Evolutionary conservation across 371 early-diverging fungal genomes (phyloP).

Genomic region (Mortierella sp.): DNA sequence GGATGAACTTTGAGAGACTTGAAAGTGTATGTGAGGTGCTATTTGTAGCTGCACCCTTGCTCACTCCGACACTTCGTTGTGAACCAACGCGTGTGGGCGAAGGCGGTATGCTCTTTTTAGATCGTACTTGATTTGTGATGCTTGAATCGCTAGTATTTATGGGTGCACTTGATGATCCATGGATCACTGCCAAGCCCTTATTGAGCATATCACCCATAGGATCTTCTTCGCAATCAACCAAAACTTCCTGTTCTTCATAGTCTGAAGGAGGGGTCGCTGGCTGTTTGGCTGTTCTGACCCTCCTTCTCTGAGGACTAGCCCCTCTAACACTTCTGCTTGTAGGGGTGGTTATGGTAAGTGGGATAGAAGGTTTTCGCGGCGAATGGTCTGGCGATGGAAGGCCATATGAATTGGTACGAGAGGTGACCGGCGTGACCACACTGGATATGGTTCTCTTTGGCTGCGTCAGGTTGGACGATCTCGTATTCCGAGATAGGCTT

Average conservation of each 20-base stretch:
- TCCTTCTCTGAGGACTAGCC: not conserved
- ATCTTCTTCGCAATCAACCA: constrained; percentile 27
- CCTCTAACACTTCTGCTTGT: not conserved
- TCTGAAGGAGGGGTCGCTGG: constrained; percentile 7
- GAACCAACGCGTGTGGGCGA: not conserved
- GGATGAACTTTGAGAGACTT: constrained; percentile 37
- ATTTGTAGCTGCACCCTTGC: not conserved
- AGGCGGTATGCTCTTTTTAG: not conserved
- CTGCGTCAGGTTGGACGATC: not conserved
- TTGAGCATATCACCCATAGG: not conserved
- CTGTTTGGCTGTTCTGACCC: not conserved
- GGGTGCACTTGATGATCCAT: not conserved
- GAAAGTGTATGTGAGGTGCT: constrained; percentile 15
- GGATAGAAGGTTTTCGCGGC: not conserved
- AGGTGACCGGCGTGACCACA: not conserved
- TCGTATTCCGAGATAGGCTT: not conserved
- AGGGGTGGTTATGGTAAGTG: not conserved
- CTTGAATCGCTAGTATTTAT: not conserved
- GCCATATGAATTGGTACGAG: not conserved
- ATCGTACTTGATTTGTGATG: not conserved
- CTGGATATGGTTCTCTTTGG: not conserved
- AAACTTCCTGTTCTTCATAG: constrained; percentile 38
- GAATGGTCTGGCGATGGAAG: constrained; percentile 18
- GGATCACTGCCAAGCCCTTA: not conserved
- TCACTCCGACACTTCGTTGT: not conserved